Evolutionary conservation across 169 alveolate genomes (phyloP), one percentile per base, ranked within the genome.

Genomic region (Cryptosporidium felis): DNA sequence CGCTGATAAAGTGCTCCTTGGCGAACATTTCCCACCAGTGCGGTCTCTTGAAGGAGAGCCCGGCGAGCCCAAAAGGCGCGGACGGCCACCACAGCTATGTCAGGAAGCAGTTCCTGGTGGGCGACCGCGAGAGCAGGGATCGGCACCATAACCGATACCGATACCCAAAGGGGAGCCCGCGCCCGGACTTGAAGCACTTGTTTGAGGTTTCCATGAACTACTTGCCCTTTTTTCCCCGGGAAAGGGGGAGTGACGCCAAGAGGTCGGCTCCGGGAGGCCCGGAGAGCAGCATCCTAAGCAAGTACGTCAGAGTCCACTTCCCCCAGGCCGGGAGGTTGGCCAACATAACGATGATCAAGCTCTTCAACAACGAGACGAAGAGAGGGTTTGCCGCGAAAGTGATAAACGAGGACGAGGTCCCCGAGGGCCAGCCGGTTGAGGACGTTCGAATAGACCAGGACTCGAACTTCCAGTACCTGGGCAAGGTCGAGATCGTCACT

Each of bases 321-420:
- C 85, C 85, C 26, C 85, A 74, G 41, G 85, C 85, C 10, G 85
- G 85, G 12, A 36, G 56, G 16, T 34, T 49, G 16, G 51, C 85
- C 30, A 74, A 58, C 41, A 47, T 74, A 18, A 74, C 63, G 1
- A 53, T 74, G 67, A 42, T 74, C 18, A 28, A 74, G 26, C 61
- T 53, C 21, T 53, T 53, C 12, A 74, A 74, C 58, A 74, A 74
- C 12, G 58, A 74, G n/a, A 74, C 85, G 1, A 38, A 53, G 45
- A 49, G 85, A 1, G 58, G 56, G 26, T 74, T 74, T n/a, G 85
- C 85, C 32, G 85, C 85, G 56, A 74, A 74, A 53, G 38, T 74
- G 23, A 74, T 74, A 2, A 49, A 10, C 21, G 59, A 36, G 2
- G 53, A 74, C 1, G 85, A 74, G 14, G n/a, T 74, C 34, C 85